These are phyloP conservation scores for Cystofilobasidium capitatum DNA, from an alignment of 768 basidiomycete genomes.

Conservation along the genomic window DNA sequence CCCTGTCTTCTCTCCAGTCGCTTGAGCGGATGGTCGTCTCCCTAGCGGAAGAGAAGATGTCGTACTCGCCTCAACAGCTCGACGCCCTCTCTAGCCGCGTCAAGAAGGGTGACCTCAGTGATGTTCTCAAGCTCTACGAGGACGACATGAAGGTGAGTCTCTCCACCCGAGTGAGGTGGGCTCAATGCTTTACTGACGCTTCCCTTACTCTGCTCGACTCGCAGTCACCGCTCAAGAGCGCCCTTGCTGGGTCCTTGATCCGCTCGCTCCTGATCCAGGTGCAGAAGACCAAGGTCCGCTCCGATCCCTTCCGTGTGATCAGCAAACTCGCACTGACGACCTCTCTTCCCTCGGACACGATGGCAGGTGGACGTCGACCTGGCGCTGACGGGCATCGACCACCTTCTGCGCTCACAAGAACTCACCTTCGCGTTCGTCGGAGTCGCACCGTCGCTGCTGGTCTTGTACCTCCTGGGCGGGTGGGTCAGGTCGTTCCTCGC, in stretches of 20 bases:
- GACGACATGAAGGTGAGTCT: slow-evolving; percentile 62
- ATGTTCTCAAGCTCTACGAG: slow-evolving; percentile 79
- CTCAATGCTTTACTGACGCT: background rate
- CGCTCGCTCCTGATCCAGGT: slow-evolving; percentile 82
- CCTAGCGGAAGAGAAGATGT: slow-evolving; percentile 69
- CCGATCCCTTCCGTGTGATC: background rate
- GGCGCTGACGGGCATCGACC: slow-evolving; percentile 82
- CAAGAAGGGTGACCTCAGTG: slow-evolving; percentile 69
- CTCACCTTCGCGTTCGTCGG: slow-evolving; percentile 95
- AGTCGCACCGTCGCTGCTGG: slow-evolving; percentile 74
- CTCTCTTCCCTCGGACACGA: slow-evolving; percentile 11
- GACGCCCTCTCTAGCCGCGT: slow-evolving; percentile 56
- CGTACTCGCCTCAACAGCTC: slow-evolving; percentile 57
- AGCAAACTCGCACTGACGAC: background rate
- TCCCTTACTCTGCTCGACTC: too few relatives aligned
- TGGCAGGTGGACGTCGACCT: slow-evolving; percentile 80
- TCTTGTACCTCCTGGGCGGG: slow-evolving; percentile 60
- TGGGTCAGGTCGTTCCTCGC: slow-evolving; percentile 47
- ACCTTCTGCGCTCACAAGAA: slow-evolving; percentile 84
- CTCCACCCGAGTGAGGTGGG: background rate
- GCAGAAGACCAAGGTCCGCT: slow-evolving; percentile 80
- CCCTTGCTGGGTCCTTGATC: slow-evolving; percentile 66
- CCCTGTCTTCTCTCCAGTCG: slow-evolving; percentile 47
- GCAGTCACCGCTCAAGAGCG: slow-evolving; percentile 64
- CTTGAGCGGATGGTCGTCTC: slow-evolving; percentile 85